A percentile compares a stretch with the other conserved stretches of the same genome.
These are phyloP conservation scores for Annulohypoxylon nitens DNA, from an alignment of 495 filamentous ascomycete genomes.

Conservation along the genomic window DNA sequence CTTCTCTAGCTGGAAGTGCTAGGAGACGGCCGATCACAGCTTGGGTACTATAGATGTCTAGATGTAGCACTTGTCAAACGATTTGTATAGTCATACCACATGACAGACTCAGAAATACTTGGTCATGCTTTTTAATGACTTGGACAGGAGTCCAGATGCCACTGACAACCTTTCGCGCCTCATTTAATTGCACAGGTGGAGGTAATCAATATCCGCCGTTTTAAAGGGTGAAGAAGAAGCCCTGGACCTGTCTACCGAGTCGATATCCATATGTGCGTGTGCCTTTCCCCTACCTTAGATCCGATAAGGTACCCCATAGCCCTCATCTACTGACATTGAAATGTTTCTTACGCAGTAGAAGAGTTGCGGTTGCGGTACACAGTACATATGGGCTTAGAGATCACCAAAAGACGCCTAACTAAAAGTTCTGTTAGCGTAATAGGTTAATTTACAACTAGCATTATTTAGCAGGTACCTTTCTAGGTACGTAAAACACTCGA, in stretches of 20 bases:
- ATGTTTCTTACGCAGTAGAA: neutral
- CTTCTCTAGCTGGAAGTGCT: neutral
- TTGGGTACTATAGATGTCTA: neutral
- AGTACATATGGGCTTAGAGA: neutral
- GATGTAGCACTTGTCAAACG: conserved; percentile 14
- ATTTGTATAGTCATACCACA: conserved; percentile 19
- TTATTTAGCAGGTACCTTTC: neutral
- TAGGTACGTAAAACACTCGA: too few relatives aligned
- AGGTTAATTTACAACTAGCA: conserved; percentile 23
- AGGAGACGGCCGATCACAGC: conserved; percentile 13
- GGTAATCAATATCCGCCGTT: conserved; percentile 22
- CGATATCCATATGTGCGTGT: neutral
- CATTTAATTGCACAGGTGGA: conserved; percentile 32
- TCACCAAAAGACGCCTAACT: conserved; percentile 5
- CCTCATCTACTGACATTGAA: neutral
- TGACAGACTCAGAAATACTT: conserved; percentile 15
- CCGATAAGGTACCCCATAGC: conserved; percentile 15
- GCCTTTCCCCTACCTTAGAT: conserved; percentile 20
- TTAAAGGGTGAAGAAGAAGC: conserved; percentile 19
- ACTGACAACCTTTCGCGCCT: conserved; percentile 7
- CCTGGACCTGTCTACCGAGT: neutral
- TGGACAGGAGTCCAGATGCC: conserved; percentile 3
- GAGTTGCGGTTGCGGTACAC: neutral
- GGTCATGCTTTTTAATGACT: conserved; percentile 13
- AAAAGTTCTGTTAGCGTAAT: conserved; percentile 10